Percentiles rank a stretch among this genome's conserved stretches.
Conservation (phyloP, 192 early-diverging fungal species). For the Mortierella alpina region DNA sequence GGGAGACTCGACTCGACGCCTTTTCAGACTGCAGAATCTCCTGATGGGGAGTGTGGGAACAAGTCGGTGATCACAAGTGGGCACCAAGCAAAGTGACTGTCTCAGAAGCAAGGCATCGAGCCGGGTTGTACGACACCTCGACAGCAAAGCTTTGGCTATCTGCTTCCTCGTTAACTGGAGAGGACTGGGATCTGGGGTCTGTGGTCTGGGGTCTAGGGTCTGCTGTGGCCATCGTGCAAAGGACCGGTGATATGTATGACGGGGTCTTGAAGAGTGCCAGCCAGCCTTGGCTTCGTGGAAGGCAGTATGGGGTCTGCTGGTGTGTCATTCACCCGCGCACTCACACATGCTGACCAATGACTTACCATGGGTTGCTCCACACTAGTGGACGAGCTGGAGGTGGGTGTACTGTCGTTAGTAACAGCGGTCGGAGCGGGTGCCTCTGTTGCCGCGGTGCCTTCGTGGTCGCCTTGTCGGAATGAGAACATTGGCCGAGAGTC, state of each 20-base stretch:
- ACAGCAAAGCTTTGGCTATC: too few relatives aligned
- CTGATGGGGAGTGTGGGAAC: slow-evolving; percentile 11
- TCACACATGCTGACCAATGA: too few relatives aligned
- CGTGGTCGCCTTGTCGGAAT: slow-evolving; percentile 13
- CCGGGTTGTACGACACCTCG: too few relatives aligned
- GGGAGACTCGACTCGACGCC: too few relatives aligned
- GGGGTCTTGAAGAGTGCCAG: too few relatives aligned
- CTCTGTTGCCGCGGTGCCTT: neutral
- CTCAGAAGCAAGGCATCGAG: neutral
- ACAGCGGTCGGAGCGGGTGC: neutral
- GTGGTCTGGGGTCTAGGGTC: neutral
- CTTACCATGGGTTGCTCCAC: too few relatives aligned
- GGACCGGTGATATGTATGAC: too few relatives aligned
- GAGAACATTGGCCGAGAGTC: slow-evolving; percentile 12
- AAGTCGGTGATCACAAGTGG: neutral
- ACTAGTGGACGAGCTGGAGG: neutral
- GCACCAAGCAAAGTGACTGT: slow-evolving; percentile 7
- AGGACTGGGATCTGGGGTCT: neutral
- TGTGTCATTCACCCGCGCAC: too few relatives aligned
- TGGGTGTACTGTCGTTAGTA: neutral
- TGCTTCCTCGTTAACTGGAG: neutral
- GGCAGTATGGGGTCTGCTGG: too few relatives aligned
- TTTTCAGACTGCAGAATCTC: too few relatives aligned
- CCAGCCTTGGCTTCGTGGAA: too few relatives aligned
- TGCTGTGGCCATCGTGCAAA: neutral